Evolutionary conservation across 23 red algal genomes (phyloP).

Genomic region (Gracilariopsis chorda): DNA sequence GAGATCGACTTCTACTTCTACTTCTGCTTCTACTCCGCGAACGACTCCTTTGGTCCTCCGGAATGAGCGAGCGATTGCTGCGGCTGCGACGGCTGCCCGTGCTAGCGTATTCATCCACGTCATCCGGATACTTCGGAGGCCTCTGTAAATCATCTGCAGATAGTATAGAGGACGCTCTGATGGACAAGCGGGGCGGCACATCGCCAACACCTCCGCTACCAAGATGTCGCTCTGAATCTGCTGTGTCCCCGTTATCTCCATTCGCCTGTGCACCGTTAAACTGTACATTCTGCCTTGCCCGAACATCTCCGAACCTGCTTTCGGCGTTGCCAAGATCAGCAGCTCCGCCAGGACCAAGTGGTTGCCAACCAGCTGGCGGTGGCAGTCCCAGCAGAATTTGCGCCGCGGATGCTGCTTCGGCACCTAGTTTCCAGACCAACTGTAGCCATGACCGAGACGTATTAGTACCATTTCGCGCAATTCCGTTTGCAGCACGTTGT

Average conservation of each 20-base stretch:
- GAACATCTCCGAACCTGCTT: slow-evolving; percentile 54
- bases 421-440: slow-evolving; percentile 60
- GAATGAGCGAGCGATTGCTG: background rate
- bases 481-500: slow-evolving; percentile 28
- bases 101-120: background rate
- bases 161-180: background rate
- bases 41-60: background rate
- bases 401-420: slow-evolving; percentile 66
- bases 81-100: background rate
- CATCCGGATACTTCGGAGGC: slow-evolving; percentile 14
- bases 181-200: slow-evolving; percentile 18
- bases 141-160: background rate
- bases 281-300: slow-evolving; percentile 27
- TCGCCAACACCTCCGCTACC: slow-evolving; percentile 46
- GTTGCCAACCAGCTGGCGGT: slow-evolving; percentile 77
- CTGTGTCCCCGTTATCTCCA: background rate
- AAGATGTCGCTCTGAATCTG: slow-evolving; percentile 4
- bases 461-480: slow-evolving; percentile 47
- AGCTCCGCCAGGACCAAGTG: slow-evolving; percentile 48
- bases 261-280: background rate
- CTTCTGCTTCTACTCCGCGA: slow-evolving; percentile 7
- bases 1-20: slow-evolving; percentile 13
- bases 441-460: slow-evolving; percentile 45
- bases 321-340: slow-evolving; percentile 57
- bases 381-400: slow-evolving; percentile 66